Percentiles rank a stretch among this genome's conserved stretches.
These are phyloP conservation scores for Podila clonocystis DNA, from an alignment of 192 early-diverging fungal species.

Conservation along the genomic window DNA sequence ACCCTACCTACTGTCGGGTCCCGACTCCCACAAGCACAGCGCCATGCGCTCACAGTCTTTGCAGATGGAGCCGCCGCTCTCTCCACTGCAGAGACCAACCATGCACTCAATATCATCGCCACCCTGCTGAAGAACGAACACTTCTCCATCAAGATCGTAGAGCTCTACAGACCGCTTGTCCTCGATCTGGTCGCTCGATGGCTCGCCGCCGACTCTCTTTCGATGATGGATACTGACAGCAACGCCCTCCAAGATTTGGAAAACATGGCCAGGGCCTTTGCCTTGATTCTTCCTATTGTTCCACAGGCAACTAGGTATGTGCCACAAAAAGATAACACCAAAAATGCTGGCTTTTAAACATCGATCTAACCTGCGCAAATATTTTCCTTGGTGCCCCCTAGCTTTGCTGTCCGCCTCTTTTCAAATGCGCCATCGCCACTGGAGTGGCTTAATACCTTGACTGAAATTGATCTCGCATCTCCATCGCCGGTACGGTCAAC, in stretches of 20 bases:
- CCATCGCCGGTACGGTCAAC: constrained; percentile 14
- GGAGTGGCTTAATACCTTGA: constrained; percentile 56
- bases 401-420: constrained; percentile 67
- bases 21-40: constrained; percentile 19
- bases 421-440: constrained; percentile 61
- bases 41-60: constrained; percentile 16
- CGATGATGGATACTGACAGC: constrained; percentile 14
- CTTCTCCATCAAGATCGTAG: constrained; percentile 47
- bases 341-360: background rate
- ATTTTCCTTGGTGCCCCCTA: constrained; percentile 26
- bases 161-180: constrained; percentile 77
- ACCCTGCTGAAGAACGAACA: constrained; percentile 38
- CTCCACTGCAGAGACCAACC: constrained; percentile 14
- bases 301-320: constrained; percentile 76
- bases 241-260: constrained; percentile 32
- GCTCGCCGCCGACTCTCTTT: constrained; percentile 56
- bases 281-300: constrained; percentile 67
- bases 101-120: constrained; percentile 36
- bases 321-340: constrained; percentile 3
- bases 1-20: constrained; percentile 23
- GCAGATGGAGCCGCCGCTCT: constrained; percentile 8
- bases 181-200: constrained; percentile 86
- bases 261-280: constrained; percentile 64
- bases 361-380: background rate
- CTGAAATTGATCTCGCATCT: constrained; percentile 23